Evolutionary conservation across 768 basidiomycete genomes (phyloP).

Genomic region (Pholiota conissans): DNA sequence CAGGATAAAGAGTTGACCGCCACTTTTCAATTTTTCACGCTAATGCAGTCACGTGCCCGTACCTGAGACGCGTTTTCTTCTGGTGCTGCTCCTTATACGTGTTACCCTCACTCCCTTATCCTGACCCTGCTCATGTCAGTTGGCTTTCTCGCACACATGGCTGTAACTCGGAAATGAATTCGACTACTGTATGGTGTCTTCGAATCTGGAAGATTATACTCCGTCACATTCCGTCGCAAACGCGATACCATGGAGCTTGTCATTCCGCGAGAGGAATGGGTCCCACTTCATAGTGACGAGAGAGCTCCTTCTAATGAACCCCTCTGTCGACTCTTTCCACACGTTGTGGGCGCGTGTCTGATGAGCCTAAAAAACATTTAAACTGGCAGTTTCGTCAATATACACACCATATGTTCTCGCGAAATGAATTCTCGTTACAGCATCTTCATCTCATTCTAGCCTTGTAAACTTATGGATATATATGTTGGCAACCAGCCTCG

Average conservation of each 20-base stretch:
- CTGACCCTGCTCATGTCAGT: not conserved
- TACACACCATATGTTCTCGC: not conserved
- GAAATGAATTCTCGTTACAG: not conserved
- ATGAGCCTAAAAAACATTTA: not conserved
- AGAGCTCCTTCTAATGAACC: not conserved
- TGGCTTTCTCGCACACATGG: not conserved
- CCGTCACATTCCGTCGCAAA: not conserved
- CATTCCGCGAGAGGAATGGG: not conserved
- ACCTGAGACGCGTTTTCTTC: constrained; percentile 12
- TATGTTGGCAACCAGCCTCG: not conserved
- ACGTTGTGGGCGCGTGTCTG: not conserved
- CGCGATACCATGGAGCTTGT: not conserved
- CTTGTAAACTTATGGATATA: not conserved
- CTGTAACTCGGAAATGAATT: not conserved
- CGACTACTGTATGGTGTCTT: no score
- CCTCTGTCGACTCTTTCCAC: not conserved
- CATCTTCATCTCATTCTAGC: not conserved
- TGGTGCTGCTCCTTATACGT: constrained; percentile 3
- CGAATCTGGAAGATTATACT: no score
- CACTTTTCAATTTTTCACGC: constrained; percentile 19
- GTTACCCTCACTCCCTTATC: constrained; percentile 1
- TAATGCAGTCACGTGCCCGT: constrained; percentile 14
- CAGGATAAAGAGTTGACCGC: constrained; percentile 18
- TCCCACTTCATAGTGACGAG: not conserved
- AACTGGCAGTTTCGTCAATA: not conserved